Percentiles rank a stretch among this genome's conserved stretches.
These are phyloP conservation scores for Cytospora piceae DNA, from an alignment of 2,329 filamentous ascomycete genomes.

Conservation along the genomic window DNA sequence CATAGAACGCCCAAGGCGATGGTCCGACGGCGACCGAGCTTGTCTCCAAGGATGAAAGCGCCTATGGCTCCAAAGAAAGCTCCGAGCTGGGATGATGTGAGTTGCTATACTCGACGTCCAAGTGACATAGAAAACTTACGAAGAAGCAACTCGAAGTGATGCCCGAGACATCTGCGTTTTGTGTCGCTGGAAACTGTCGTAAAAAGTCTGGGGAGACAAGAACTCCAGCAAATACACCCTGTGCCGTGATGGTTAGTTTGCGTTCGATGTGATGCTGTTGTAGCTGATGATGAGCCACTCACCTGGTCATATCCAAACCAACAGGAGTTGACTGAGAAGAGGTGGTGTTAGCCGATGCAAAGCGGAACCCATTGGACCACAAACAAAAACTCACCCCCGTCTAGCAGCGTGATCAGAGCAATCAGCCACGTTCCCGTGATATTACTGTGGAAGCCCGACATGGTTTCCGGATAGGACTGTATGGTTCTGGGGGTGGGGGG, in stretches of 20 bases:
- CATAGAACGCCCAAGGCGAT: constrained; percentile 39
- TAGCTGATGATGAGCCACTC: neutral
- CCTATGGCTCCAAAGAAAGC: constrained; percentile 41
- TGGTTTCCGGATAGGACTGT: neutral
- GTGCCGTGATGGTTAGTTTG: neutral
- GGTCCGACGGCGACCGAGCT: constrained; percentile 40
- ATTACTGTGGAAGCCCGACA: constrained; percentile 17
- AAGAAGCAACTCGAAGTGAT: constrained; percentile 50
- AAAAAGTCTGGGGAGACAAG: constrained; percentile 47
- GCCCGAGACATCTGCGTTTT: constrained; percentile 46
- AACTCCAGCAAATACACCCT: constrained; percentile 49
- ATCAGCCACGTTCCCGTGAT: constrained; percentile 29
- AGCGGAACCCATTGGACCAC: neutral
- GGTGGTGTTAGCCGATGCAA: neutral
- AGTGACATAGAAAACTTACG: constrained; percentile 27
- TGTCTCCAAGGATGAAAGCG: constrained; percentile 40
- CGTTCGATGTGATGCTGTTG: neutral
- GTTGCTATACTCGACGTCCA: neutral
- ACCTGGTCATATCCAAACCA: constrained; percentile 32
- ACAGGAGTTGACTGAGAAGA: constrained; percentile 24
- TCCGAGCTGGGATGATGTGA: constrained; percentile 35
- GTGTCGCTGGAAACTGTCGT: constrained; percentile 42
- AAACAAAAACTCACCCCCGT: constrained; percentile 19
- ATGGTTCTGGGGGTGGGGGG: neutral
- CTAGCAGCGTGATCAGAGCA: constrained; percentile 27